These are phyloP conservation scores for Platanthera guangdongensis DNA, from an alignment of 106 monocot species.

Conservation along the genomic window DNA sequence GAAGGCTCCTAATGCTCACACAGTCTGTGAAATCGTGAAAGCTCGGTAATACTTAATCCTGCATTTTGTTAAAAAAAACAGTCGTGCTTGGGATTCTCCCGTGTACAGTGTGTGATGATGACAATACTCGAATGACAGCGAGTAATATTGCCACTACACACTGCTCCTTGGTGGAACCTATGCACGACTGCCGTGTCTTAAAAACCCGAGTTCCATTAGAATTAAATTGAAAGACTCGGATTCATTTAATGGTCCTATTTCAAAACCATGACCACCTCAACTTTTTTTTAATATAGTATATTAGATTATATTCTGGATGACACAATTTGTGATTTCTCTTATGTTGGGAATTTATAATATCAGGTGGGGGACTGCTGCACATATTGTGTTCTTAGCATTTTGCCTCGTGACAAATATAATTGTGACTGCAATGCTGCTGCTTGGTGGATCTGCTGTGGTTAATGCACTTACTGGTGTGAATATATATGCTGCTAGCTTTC, in stretches of 20 bases:
- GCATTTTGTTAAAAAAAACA: background rate
- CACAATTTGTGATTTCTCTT: background rate
- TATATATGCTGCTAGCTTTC: slow-evolving; percentile 84
- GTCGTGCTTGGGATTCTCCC: too few relatives aligned
- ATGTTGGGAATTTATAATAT: background rate
- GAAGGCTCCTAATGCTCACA: slow-evolving; percentile 89
- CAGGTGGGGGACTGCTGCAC: slow-evolving; percentile 93
- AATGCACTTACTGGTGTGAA: slow-evolving; percentile 92
- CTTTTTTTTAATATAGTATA: background rate
- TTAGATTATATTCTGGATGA: background rate
- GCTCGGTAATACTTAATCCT: slow-evolving; percentile 39
- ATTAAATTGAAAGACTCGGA: too few relatives aligned
- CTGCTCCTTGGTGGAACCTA: too few relatives aligned
- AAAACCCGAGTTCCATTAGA: too few relatives aligned
- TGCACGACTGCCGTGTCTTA: too few relatives aligned
- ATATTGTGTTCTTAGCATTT: slow-evolving; percentile 78
- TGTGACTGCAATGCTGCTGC: slow-evolving; percentile 96
- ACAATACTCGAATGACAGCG: too few relatives aligned
- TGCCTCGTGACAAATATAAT: slow-evolving; percentile 99
- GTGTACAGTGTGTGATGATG: too few relatives aligned
- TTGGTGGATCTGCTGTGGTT: slow-evolving; percentile 91
- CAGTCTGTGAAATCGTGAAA: slow-evolving; percentile 92
- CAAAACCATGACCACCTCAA: too few relatives aligned
- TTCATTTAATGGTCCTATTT: too few relatives aligned
- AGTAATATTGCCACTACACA: too few relatives aligned